Conservation (phyloP, 2,329 filamentous ascomycete genomes). For the Cladosporium oxysporum region DNA sequence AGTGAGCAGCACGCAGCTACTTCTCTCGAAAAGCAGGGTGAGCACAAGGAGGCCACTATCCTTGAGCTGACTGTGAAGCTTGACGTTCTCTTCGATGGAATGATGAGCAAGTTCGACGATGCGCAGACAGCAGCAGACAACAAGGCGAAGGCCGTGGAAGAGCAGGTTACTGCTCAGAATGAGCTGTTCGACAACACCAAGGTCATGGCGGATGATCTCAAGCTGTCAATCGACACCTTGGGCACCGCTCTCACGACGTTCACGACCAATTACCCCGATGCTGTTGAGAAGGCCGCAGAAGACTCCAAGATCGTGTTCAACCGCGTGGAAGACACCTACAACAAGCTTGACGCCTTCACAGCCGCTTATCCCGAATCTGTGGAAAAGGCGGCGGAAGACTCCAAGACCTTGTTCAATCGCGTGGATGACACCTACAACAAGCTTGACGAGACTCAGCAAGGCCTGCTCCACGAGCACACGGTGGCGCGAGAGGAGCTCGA, state of each 20-base stretch:
- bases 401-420: slow-evolving; percentile 79
- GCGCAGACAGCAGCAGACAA: slow-evolving; percentile 74
- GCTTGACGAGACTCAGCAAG: slow-evolving; percentile 72
- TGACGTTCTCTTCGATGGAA: slow-evolving; percentile 76
- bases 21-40: slow-evolving; percentile 60
- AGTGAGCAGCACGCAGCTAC: slow-evolving; percentile 62
- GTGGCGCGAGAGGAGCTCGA: slow-evolving; percentile 79
- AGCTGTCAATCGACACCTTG: slow-evolving; percentile 80
- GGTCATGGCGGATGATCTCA: slow-evolving; percentile 81
- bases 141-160: slow-evolving; percentile 71
- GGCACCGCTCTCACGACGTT: slow-evolving; percentile 60
- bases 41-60: slow-evolving; percentile 57
- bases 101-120: slow-evolving; percentile 87
- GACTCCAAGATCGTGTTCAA: slow-evolving; percentile 84
- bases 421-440: slow-evolving; percentile 77
- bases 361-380: slow-evolving; percentile 52
- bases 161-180: slow-evolving; percentile 71
- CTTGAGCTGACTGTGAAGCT: slow-evolving; percentile 58
- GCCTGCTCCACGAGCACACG: slow-evolving; percentile 76
- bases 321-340: slow-evolving; percentile 73
- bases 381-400: slow-evolving; percentile 84
- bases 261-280: slow-evolving; percentile 67
- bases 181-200: slow-evolving; percentile 75
- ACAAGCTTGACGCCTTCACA: slow-evolving; percentile 13
- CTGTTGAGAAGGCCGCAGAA: slow-evolving; percentile 74